Evolutionary conservation across 2,329 filamentous ascomycete genomes (phyloP).

Genomic region (Trichoderma gracile): DNA sequence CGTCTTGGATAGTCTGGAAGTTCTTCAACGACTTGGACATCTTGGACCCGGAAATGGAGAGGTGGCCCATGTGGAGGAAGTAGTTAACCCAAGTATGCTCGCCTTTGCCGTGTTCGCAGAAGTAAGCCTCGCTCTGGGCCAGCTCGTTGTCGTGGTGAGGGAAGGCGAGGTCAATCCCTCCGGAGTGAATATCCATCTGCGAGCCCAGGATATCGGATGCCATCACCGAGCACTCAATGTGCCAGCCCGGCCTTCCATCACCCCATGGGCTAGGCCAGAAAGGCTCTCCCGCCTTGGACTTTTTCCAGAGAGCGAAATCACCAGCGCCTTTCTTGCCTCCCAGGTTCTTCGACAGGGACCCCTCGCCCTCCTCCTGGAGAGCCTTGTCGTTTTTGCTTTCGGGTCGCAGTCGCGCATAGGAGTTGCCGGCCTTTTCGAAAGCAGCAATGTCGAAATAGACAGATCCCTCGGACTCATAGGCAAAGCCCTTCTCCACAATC

Average conservation of each 20-base stretch:
- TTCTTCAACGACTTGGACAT: slow-evolving; percentile 98
- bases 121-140: slow-evolving; percentile 88
- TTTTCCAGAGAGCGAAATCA: slow-evolving; percentile 94
- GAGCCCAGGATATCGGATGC: slow-evolving; percentile 83
- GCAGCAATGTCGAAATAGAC: slow-evolving; percentile 91
- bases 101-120: slow-evolving; percentile 52
- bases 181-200: slow-evolving; percentile 89
- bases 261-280: slow-evolving; percentile 90
- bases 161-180: slow-evolving; percentile 87
- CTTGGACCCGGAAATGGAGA: slow-evolving; percentile 82
- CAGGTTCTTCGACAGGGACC: slow-evolving; percentile 66
- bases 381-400: slow-evolving; percentile 83
- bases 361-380: slow-evolving; percentile 85
- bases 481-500: slow-evolving; percentile 83
- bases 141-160: slow-evolving; percentile 93
- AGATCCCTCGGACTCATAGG: slow-evolving; percentile 78
- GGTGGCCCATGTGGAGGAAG: slow-evolving; percentile 92
- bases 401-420: slow-evolving; percentile 81
- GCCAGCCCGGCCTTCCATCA: slow-evolving; percentile 86
- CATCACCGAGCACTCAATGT: slow-evolving; percentile 97
- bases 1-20: slow-evolving; percentile 89
- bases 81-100: slow-evolving; percentile 87
- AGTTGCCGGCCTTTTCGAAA: slow-evolving; percentile 81
- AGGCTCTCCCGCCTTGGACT: slow-evolving; percentile 87
- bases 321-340: slow-evolving; percentile 71